A percentile compares a stretch with the other conserved stretches of the same genome.
Conservation (phyloP, 192 early-diverging fungal species). For the Coemansia sp. region DNA sequence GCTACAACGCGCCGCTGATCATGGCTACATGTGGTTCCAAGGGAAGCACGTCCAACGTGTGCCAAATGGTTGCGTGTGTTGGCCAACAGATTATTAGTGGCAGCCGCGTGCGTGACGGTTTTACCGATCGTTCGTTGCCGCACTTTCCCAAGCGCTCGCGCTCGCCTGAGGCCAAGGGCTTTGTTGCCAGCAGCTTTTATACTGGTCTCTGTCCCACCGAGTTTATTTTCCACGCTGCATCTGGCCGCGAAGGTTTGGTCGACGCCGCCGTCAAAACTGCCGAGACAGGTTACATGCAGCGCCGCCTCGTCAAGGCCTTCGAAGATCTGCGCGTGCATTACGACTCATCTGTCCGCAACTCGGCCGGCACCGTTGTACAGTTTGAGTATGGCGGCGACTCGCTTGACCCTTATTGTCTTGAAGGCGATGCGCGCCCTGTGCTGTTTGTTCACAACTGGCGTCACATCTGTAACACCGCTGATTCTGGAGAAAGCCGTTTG, state of each 20-base stretch:
- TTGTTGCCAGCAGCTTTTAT: conserved; percentile 96
- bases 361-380: conserved; percentile 88
- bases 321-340: conserved; percentile 96
- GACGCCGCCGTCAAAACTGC: conserved; percentile 99
- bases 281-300: conserved; percentile 98
- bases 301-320: conserved; percentile 94
- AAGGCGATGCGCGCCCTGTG: conserved; percentile 87
- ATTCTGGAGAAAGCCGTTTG: conserved; percentile 23
- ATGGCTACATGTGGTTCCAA: conserved; percentile 99
- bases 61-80: conserved; percentile 99
- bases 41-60: conserved; percentile 96
- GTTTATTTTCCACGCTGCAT: conserved; percentile 99
- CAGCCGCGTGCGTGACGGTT: conserved; percentile 93
- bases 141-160: conserved; percentile 95
- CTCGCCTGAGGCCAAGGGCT: conserved; percentile 92
- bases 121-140: conserved; percentile 93
- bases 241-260: conserved; percentile 98
- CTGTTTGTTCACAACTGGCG: conserved; percentile 81
- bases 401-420: conserved; percentile 90
- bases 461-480: conserved; percentile 53
- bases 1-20: conserved; percentile 94
- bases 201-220: conserved; percentile 93
- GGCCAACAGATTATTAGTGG: conserved; percentile 99
- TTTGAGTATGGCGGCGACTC: conserved; percentile 96
- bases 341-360: conserved; percentile 91